Conservation (phyloP, 306 rosid species). For the Cicer cuneatum region DNA sequence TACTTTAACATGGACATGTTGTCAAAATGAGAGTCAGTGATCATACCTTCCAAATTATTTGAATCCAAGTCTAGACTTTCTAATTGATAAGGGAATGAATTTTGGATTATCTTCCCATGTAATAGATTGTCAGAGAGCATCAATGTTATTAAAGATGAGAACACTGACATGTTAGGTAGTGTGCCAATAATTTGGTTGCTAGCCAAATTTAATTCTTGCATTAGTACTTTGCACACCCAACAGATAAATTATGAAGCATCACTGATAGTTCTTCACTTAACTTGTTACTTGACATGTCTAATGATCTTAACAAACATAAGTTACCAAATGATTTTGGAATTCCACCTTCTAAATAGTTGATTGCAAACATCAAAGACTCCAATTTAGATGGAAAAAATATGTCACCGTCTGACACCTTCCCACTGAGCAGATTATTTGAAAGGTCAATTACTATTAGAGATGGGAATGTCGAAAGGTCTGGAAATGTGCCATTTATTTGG, state of each 20-base stretch:
- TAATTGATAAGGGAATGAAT: neutral
- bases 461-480: slow-evolving; percentile 15
- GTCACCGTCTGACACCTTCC: neutral
- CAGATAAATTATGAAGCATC: slow-evolving; percentile 13
- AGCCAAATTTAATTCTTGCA: neutral
- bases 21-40: slow-evolving; percentile 27
- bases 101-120: neutral
- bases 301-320: neutral
- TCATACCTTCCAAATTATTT: neutral
- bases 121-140: neutral
- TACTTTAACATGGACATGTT: neutral
- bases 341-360: slow-evolving; percentile 29
- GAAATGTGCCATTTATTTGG: slow-evolving; percentile 25
- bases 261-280: neutral
- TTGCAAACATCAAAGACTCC: neutral
- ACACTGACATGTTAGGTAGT: neutral
- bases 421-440: neutral
- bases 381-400: neutral
- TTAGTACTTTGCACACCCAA: slow-evolving; percentile 25
- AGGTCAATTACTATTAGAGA: neutral
- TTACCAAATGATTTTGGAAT: slow-evolving; percentile 33
- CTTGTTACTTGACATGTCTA: too few relatives aligned
- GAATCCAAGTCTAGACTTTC: neutral
- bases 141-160: neutral
- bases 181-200: slow-evolving; percentile 3